Evolutionary conservation across 2,329 filamentous ascomycete genomes (phyloP).

Genomic region (Chrysosphaeria jannelii): DNA sequence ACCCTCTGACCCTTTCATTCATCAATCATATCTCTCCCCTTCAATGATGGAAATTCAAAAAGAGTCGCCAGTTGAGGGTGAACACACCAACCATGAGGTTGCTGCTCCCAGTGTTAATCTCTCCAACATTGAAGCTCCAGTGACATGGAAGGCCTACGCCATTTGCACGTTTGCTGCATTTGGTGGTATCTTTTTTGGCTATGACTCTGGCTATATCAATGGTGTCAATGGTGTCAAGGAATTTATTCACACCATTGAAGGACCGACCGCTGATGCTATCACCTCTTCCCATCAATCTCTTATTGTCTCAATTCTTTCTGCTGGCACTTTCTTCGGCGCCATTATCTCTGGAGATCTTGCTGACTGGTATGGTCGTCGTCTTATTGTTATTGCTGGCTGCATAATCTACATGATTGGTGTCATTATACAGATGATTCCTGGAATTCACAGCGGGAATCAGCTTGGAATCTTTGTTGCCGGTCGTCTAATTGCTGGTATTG

Average conservation of each 20-base stretch:
- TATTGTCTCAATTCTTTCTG: constrained; percentile 49
- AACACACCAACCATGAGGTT: constrained; percentile 2
- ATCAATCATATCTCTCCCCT: too few species aligned
- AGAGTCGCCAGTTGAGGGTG: too few species aligned
- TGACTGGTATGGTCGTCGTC: constrained; percentile 43
- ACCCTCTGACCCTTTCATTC: too few species aligned
- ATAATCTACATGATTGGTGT: constrained; percentile 38
- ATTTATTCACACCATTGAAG: constrained; percentile 22
- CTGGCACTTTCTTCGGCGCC: constrained; percentile 50
- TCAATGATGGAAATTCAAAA: too few species aligned
- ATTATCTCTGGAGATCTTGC: constrained; percentile 49
- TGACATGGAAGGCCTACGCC: constrained; percentile 36
- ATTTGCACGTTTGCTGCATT: constrained; percentile 42
- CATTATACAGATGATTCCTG: constrained; percentile 29
- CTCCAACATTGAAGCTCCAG: constrained; percentile 31
- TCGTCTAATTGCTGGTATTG: constrained; percentile 44
- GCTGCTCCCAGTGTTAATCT: constrained; percentile 15
- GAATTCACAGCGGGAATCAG: constrained; percentile 14
- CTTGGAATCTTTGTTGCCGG: constrained; percentile 37
- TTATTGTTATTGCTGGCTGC: constrained; percentile 42
- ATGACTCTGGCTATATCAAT: constrained; percentile 50
- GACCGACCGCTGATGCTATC: constrained; percentile 9
- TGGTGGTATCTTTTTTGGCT: constrained; percentile 50
- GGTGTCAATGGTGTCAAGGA: constrained; percentile 22
- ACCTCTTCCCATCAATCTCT: constrained; percentile 17